Conservation (phyloP, 257 asterid genomes). For the Ilex aquifolium region DNA sequence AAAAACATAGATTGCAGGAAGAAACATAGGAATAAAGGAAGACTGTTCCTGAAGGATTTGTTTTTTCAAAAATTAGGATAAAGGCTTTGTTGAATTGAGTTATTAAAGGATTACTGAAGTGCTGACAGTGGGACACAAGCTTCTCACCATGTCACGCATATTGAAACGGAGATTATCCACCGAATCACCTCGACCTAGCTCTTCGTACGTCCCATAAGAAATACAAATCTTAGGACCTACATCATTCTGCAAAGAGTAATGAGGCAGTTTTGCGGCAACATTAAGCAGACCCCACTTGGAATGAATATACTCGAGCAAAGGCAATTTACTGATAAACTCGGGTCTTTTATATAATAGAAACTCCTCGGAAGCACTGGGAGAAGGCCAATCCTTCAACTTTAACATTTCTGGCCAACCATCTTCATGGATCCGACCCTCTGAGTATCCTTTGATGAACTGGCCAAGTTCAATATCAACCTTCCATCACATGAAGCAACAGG, state of each 20-base stretch:
- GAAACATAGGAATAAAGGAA: too few species aligned
- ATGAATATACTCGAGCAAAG: conserved; percentile 91
- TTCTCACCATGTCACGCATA: conserved; percentile 88
- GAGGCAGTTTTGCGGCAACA: conserved; percentile 96
- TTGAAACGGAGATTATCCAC: conserved; percentile 73
- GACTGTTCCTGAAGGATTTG: too few species aligned
- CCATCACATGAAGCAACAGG: conserved; percentile 27
- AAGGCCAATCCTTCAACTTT: conserved; percentile 97
- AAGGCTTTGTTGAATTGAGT: too few species aligned
- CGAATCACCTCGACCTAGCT: conserved; percentile 57
- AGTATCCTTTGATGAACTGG: conserved; percentile 84
- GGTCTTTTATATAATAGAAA: conserved; percentile 90
- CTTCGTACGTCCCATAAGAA: conserved; percentile 70
- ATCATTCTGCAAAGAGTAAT: conserved; percentile 94
- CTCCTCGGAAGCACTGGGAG: conserved; percentile 91
- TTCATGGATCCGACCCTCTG: conserved; percentile 70
- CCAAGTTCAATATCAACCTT: conserved; percentile 73
- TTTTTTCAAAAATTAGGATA: too few species aligned
- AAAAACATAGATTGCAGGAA: too few species aligned
- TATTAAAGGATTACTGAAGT: too few species aligned
- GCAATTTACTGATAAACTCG: conserved; percentile 82
- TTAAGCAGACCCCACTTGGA: conserved; percentile 98
- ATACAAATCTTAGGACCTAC: conserved; percentile 89
- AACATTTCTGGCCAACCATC: conserved; percentile 62
- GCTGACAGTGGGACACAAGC: background rate